Evolutionary conservation across 139 green algal genomes (phyloP).

Genomic region (Chlorella vulgaris): DNA sequence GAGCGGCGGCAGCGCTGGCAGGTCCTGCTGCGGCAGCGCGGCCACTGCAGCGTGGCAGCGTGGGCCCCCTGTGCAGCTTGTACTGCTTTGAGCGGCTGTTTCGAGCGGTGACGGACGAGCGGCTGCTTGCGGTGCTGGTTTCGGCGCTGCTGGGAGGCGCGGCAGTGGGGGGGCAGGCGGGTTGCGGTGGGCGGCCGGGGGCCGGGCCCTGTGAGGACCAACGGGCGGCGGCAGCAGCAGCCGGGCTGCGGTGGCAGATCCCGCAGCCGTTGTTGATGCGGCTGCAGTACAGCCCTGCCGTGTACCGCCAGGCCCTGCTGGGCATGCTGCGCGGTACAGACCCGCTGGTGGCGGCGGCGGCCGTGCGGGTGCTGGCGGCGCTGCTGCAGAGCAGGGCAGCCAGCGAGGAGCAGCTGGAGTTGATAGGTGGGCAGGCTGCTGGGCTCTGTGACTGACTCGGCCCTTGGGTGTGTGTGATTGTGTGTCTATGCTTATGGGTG

Average conservation of each 20-base stretch:
- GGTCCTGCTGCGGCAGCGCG: not conserved
- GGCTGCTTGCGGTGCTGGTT: slow-evolving; percentile 57
- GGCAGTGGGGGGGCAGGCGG: not conserved
- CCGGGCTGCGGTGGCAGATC: not conserved
- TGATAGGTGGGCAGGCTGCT: slow-evolving; percentile 36
- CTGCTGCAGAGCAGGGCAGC: slow-evolving; percentile 45
- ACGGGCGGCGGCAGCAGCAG: not conserved
- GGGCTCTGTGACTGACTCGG: not conserved
- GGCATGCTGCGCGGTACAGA: slow-evolving; percentile 45
- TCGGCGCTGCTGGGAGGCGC: slow-evolving; percentile 54
- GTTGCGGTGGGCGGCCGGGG: too few species aligned
- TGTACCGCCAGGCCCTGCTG: slow-evolving; percentile 51
- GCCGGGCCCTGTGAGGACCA: not conserved
- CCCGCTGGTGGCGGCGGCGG: slow-evolving; percentile 45
- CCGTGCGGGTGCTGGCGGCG: slow-evolving; percentile 52
- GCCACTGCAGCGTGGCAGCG: slow-evolving; percentile 9
- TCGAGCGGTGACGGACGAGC: slow-evolving; percentile 56
- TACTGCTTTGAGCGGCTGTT: slow-evolving; percentile 84
- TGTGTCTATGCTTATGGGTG: too few species aligned
- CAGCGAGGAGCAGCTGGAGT: slow-evolving; percentile 47
- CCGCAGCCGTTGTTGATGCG: not conserved
- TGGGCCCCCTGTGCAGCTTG: slow-evolving; percentile 60
- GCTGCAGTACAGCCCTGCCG: slow-evolving; percentile 32
- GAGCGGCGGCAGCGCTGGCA: not conserved
- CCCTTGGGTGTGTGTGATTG: not conserved